Percentiles rank a stretch among this genome's conserved stretches.
Evolutionary conservation across 2,329 filamentous ascomycete genomes (phyloP).

Genomic region (Aspergillus felis): DNA sequence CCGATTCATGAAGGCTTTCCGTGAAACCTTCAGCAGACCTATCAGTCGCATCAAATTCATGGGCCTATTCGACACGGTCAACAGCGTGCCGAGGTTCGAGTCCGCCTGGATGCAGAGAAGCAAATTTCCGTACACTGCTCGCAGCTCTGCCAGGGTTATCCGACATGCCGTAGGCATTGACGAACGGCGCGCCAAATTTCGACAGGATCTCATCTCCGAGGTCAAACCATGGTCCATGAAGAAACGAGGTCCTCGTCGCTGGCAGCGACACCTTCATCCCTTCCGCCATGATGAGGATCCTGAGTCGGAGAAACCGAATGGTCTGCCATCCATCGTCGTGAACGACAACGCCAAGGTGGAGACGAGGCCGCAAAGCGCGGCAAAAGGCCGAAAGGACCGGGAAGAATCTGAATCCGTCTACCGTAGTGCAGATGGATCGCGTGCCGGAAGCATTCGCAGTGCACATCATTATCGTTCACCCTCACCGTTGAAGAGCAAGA

Average conservation of each 20-base stretch:
- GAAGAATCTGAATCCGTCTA: constrained; percentile 26
- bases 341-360: constrained; percentile 20
- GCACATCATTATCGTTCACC: constrained; percentile 26
- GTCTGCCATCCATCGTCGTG: constrained; percentile 29
- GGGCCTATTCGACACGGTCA: constrained; percentile 77
- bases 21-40: constrained; percentile 74
- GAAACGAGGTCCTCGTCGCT: constrained; percentile 15
- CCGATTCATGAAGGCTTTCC: constrained; percentile 71
- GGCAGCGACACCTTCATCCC: constrained; percentile 21
- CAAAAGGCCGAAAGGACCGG: constrained; percentile 9
- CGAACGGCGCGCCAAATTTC: constrained; percentile 56
- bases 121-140: constrained; percentile 63
- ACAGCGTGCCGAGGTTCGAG: constrained; percentile 74
- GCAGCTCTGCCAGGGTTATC: constrained; percentile 52
- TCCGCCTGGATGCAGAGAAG: constrained; percentile 67
- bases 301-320: constrained; percentile 10
- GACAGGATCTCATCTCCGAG: constrained; percentile 54
- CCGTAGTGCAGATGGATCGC: constrained; percentile 22
- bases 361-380: constrained; percentile 1
- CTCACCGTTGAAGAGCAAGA: constrained; percentile 12
- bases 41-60: constrained; percentile 70
- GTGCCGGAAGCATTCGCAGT: constrained; percentile 13
- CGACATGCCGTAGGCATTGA: constrained; percentile 57
- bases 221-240: constrained; percentile 28
- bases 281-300: constrained; percentile 14